Conservation (phyloP, 2,329 filamentous ascomycete species). For the Domatiomyces catenatus region DNA sequence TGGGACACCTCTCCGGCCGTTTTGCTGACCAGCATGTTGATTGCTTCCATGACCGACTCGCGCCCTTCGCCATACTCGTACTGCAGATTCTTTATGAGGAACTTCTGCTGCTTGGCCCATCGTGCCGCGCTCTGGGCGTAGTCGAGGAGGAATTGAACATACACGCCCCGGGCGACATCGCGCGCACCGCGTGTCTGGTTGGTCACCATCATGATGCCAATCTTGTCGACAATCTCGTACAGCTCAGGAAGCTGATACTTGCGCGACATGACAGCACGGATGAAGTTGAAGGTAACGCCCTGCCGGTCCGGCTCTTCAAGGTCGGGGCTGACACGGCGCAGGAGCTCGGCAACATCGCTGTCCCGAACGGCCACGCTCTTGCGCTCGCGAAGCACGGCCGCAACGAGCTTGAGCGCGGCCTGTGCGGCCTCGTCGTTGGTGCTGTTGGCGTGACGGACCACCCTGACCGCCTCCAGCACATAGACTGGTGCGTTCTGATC, state of each 20-base stretch:
- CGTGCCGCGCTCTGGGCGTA: slow-evolving; percentile 85
- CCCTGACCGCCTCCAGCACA: slow-evolving; percentile 66
- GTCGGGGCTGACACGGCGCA: slow-evolving; percentile 70
- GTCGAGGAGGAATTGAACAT: slow-evolving; percentile 85
- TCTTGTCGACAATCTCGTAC: slow-evolving; percentile 81
- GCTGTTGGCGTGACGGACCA: slow-evolving; percentile 59
- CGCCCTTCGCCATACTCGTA: slow-evolving; percentile 81
- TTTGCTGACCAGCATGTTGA: slow-evolving; percentile 75
- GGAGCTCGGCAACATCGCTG: slow-evolving; percentile 63
- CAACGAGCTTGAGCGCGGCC: slow-evolving; percentile 74
- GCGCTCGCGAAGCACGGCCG: slow-evolving; percentile 68
- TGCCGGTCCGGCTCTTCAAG: slow-evolving; percentile 85
- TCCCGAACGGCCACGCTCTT: slow-evolving; percentile 63
- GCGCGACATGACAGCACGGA: slow-evolving; percentile 71
- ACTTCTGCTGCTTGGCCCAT: slow-evolving; percentile 77
- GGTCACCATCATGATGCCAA: slow-evolving; percentile 85
- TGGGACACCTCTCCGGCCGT: slow-evolving; percentile 68
- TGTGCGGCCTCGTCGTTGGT: slow-evolving; percentile 76
- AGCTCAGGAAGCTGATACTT: slow-evolving; percentile 74
- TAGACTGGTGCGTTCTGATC: slow-evolving; percentile 63
- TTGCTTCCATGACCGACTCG: slow-evolving; percentile 80
- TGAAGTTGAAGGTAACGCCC: slow-evolving; percentile 85
- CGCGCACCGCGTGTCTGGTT: slow-evolving; percentile 82
- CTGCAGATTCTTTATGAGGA: slow-evolving; percentile 77
- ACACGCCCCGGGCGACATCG: slow-evolving; percentile 74